Conservation (phyloP, 179 eudicot genomes). For the Vitellaria paradoxa region DNA sequence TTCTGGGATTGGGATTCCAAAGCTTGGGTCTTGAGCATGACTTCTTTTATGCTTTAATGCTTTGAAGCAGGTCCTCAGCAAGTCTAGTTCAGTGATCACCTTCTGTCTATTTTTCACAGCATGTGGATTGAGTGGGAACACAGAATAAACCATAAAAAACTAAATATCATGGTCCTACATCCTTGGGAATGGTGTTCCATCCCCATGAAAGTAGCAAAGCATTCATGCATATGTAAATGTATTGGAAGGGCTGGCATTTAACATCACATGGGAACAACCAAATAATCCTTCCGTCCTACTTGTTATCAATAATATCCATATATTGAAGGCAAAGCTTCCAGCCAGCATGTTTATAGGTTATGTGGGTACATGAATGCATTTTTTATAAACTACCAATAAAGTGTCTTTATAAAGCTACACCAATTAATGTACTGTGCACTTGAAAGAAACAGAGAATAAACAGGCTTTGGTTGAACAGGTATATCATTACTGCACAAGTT, state of each 20-base stretch:
- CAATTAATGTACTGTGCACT: background rate
- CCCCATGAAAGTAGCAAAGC: too few relatives aligned
- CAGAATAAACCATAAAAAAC: background rate
- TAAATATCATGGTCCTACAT: background rate
- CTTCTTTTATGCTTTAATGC: conserved; percentile 25
- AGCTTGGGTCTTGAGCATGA: conserved; percentile 28
- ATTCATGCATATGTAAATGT: too few relatives aligned
- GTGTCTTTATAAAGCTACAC: background rate
- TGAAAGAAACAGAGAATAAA: background rate
- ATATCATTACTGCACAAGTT: too few relatives aligned
- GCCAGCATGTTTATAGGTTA: background rate
- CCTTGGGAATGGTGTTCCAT: background rate
- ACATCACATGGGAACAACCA: background rate
- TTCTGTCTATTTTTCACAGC: background rate
- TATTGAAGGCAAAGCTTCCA: background rate
- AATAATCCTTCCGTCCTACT: background rate
- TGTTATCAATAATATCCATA: background rate
- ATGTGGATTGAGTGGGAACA: background rate
- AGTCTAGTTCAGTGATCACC: background rate
- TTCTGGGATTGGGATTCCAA: conserved; percentile 23
- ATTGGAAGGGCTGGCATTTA: background rate
- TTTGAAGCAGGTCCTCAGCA: conserved; percentile 6
- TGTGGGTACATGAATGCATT: background rate
- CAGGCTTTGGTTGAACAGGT: background rate
- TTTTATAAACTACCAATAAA: background rate